phyloP scores from a whole-genome alignment of 106 monocot genomes.

The Allium cepa region DNA sequence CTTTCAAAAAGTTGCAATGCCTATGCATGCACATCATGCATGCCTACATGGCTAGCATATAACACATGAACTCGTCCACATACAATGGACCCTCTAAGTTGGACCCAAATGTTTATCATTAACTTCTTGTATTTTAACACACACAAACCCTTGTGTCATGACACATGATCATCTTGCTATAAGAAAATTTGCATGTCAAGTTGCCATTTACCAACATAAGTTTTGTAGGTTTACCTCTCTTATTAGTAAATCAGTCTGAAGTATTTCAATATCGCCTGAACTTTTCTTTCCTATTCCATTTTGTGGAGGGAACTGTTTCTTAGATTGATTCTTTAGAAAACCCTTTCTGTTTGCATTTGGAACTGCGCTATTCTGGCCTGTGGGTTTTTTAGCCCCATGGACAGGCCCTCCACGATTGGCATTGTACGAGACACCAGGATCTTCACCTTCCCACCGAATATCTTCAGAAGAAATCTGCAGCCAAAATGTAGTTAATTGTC shows the following conservation, averaged over 20 bases:
- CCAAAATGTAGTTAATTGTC: background rate
- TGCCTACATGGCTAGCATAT: too few relatives aligned
- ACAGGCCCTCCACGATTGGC: constrained; percentile 24
- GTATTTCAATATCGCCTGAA: constrained; percentile 41
- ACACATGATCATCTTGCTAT: too few relatives aligned
- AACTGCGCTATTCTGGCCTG: constrained; percentile 14
- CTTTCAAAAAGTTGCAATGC: too few relatives aligned
- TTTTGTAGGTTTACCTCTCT: constrained; percentile 34
- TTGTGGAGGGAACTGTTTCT: constrained; percentile 26
- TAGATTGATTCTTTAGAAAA: constrained; percentile 24
- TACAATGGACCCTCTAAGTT: too few relatives aligned
- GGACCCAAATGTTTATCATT: too few relatives aligned
- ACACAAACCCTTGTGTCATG: too few relatives aligned
- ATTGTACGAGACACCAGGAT: constrained; percentile 27
- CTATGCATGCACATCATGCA: too few relatives aligned
- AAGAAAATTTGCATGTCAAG: too few relatives aligned
- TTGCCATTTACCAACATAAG: background rate
- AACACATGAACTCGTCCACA: too few relatives aligned
- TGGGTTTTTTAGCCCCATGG: constrained; percentile 35
- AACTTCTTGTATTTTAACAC: too few relatives aligned
- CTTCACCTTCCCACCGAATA: constrained; percentile 65
- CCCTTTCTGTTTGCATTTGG: constrained; percentile 41
- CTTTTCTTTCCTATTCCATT: constrained; percentile 47
- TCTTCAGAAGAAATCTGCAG: constrained; percentile 56
- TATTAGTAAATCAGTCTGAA: constrained; percentile 50